Evolutionary conservation across 768 basidiomycete species (phyloP).

Genomic region (Tylopilus intermedius): DNA sequence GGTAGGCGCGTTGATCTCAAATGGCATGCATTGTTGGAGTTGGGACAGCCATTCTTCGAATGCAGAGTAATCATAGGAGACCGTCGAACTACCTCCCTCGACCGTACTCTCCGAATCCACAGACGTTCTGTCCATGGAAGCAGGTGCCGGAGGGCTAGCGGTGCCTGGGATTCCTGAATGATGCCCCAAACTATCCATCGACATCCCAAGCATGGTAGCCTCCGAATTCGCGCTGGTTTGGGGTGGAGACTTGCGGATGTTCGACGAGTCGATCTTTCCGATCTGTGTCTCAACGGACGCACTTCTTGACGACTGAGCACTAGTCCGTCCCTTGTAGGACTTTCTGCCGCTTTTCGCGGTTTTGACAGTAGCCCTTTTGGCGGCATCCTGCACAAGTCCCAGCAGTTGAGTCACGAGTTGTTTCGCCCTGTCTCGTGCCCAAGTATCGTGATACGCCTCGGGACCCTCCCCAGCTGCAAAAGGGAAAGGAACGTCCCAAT

Average conservation of each 20-base stretch:
- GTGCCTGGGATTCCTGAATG: slow-evolving; percentile 29
- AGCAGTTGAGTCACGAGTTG: slow-evolving; percentile 60
- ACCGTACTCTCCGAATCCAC: slow-evolving; percentile 7
- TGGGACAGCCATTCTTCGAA: slow-evolving; percentile 51
- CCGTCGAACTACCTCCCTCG: slow-evolving; percentile 6
- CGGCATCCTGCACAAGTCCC: slow-evolving; percentile 54
- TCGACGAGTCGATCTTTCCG: not conserved
- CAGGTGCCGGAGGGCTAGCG: not conserved
- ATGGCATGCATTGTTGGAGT: slow-evolving; percentile 41
- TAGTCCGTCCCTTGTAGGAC: slow-evolving; percentile 22
- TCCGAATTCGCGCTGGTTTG: not conserved
- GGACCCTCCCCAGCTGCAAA: slow-evolving; percentile 70
- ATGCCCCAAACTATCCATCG: slow-evolving; percentile 28
- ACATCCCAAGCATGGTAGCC: not conserved
- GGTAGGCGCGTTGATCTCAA: slow-evolving; percentile 4
- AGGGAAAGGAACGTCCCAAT: slow-evolving; percentile 83
- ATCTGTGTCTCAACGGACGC: slow-evolving; percentile 16
- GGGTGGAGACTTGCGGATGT: not conserved
- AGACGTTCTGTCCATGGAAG: slow-evolving; percentile 8
- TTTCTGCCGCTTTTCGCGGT: slow-evolving; percentile 20
- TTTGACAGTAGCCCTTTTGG: slow-evolving; percentile 56
- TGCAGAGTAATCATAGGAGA: slow-evolving; percentile 33
- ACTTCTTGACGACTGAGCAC: slow-evolving; percentile 30
- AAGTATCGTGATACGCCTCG: slow-evolving; percentile 53
- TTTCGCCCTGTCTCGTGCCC: slow-evolving; percentile 61